Conservation (phyloP, 2,329 filamentous ascomycete genomes). For the Aspergillus melleus region DNA sequence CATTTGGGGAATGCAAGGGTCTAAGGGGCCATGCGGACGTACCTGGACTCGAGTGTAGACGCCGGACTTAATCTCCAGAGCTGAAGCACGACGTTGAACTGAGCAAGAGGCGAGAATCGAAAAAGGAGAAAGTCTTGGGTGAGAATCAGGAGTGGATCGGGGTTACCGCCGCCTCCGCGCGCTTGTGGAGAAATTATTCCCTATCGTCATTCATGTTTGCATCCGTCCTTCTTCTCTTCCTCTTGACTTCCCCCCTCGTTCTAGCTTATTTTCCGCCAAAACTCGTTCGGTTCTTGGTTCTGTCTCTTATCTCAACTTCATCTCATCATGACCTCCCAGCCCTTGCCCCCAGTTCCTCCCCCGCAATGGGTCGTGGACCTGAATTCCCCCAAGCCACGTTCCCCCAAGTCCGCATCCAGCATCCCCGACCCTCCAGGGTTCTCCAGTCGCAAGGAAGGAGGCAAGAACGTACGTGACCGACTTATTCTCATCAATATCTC, state of each 20-base stretch:
- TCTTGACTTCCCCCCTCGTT: conserved; percentile 5
- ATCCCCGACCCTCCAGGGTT: conserved; percentile 88
- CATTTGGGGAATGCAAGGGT: background rate
- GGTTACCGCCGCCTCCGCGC: conserved; percentile 24
- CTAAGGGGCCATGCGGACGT: background rate
- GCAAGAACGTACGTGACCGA: conserved; percentile 36
- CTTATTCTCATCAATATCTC: background rate
- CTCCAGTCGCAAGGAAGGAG: conserved; percentile 52
- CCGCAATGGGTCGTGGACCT: conserved; percentile 85
- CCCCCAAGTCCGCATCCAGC: conserved; percentile 59
- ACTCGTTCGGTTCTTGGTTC: background rate
- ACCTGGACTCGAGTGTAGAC: background rate
- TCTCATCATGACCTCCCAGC: conserved; percentile 21
- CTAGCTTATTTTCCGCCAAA: background rate
- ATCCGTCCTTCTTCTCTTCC: conserved; percentile 21
- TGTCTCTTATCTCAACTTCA: background rate
- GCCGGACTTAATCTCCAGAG: background rate
- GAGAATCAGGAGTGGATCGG: conserved; percentile 26
- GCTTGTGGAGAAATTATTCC: conserved; percentile 30
- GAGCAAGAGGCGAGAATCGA: conserved; percentile 6
- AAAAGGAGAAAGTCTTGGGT: conserved; percentile 8
- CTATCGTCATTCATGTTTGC: conserved; percentile 1
- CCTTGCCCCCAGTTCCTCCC: conserved; percentile 46
- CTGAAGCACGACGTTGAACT: background rate
- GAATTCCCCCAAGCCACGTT: conserved; percentile 66